phyloP scores from a whole-genome alignment of 169 alveolate genomes.

The Plasmodium gonderi region DNA sequence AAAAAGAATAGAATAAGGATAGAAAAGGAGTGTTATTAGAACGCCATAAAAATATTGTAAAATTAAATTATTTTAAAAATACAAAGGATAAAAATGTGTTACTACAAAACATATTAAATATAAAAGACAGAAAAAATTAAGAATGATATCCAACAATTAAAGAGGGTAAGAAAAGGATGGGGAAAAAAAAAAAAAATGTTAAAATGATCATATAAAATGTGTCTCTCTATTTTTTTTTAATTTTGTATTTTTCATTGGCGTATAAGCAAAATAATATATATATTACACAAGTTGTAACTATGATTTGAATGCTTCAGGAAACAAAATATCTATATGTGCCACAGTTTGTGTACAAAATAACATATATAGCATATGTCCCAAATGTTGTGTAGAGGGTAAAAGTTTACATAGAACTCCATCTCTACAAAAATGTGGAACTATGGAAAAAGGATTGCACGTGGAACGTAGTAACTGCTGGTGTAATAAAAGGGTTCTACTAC shows the following conservation, averaged over 20 bases:
- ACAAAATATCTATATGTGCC: neutral
- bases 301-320: neutral
- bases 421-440: neutral
- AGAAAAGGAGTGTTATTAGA: neutral
- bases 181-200: neutral
- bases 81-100: neutral
- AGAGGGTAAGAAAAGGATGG: neutral
- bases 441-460: slow-evolving; percentile 35
- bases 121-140: slow-evolving; percentile 10
- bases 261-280: neutral
- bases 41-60: neutral
- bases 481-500: slow-evolving; percentile 12
- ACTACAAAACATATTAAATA: neutral
- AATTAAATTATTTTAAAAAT: neutral
- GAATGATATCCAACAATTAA: neutral
- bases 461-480: slow-evolving; percentile 16
- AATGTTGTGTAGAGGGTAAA: neutral
- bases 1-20: neutral
- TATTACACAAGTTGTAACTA: neutral
- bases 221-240: neutral
- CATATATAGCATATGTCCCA: neutral
- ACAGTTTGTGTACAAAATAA: neutral
- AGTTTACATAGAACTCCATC: neutral
- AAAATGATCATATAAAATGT: neutral
- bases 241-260: neutral